Evolutionary conservation across 1,284 basidiomycete species (phyloP).

Genomic region (Irpex sp.): DNA sequence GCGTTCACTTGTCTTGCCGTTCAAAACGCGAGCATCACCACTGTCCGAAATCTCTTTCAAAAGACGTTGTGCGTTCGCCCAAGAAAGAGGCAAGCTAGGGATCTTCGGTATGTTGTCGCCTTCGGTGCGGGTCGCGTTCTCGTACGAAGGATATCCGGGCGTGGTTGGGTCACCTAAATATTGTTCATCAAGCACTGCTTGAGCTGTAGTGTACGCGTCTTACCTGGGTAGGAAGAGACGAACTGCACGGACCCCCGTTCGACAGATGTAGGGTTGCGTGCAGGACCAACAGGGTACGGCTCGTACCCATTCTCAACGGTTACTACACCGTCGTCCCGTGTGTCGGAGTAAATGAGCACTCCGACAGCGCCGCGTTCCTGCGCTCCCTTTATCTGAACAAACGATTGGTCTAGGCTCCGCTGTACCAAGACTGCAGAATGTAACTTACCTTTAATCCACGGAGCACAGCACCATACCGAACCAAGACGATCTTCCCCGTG

Average conservation of each 20-base stretch:
- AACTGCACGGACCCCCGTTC: constrained; percentile 92
- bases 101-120: constrained; percentile 76
- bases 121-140: constrained; percentile 71
- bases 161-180: constrained; percentile 70
- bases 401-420: too few relatives aligned
- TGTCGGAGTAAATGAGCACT: constrained; percentile 84
- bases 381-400: constrained; percentile 69
- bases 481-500: constrained; percentile 79
- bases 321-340: constrained; percentile 83
- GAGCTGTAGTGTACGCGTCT: background rate
- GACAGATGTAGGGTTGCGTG: constrained; percentile 79
- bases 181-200: background rate
- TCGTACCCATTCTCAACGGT: constrained; percentile 76
- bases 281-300: constrained; percentile 83
- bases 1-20: too few relatives aligned
- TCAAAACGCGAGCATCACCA: too few relatives aligned
- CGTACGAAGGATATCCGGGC: constrained; percentile 85
- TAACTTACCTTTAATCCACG: constrained; percentile 74
- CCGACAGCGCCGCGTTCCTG: constrained; percentile 80
- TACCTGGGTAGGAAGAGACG: constrained; percentile 71
- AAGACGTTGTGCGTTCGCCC: constrained; percentile 64
- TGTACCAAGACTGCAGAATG: too few relatives aligned
- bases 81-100: constrained; percentile 78
- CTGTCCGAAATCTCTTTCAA: constrained; percentile 26
- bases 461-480: constrained; percentile 78